Conservation (phyloP, 2,329 filamentous ascomycete species). For the Cryphonectria carpinicola region DNA sequence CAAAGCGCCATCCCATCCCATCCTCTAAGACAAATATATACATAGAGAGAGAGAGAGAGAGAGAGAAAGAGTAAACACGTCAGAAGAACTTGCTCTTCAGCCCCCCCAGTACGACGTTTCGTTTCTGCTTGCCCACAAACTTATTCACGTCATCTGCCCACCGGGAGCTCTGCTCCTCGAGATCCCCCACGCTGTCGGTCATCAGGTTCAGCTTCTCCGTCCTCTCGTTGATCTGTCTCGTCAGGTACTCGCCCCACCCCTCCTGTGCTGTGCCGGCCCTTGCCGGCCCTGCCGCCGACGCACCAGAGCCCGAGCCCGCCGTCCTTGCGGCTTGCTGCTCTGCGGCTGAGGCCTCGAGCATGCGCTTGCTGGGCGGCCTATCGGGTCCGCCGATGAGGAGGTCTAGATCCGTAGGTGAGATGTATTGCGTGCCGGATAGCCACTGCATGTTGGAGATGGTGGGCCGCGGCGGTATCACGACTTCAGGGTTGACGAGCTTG, state of each 20-base stretch:
- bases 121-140: conserved; percentile 85
- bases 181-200: conserved; percentile 80
- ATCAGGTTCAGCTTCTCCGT: conserved; percentile 85
- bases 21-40: background rate
- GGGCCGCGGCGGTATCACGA: conserved; percentile 75
- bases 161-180: conserved; percentile 78
- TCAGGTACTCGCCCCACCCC: conserved; percentile 78
- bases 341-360: conserved; percentile 77
- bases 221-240: conserved; percentile 83
- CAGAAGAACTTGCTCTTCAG: conserved; percentile 62
- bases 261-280: conserved; percentile 50
- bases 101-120: conserved; percentile 75
- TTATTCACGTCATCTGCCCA: conserved; percentile 91
- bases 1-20: conserved; percentile 7
- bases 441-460: conserved; percentile 96
- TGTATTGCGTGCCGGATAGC: conserved; percentile 92
- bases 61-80: background rate
- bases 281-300: conserved; percentile 29
- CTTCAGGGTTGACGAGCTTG: conserved; percentile 76
- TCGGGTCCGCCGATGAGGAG: conserved; percentile 87
- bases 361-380: conserved; percentile 84
- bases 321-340: conserved; percentile 64
- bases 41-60: background rate
- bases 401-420: conserved; percentile 86
- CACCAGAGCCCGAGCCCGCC: conserved; percentile 36